A percentile compares a stretch with the other conserved stretches of the same genome.
Conservation (phyloP, 108 stramenopile species). For the Phaeodactylum tricornutum region DNA sequence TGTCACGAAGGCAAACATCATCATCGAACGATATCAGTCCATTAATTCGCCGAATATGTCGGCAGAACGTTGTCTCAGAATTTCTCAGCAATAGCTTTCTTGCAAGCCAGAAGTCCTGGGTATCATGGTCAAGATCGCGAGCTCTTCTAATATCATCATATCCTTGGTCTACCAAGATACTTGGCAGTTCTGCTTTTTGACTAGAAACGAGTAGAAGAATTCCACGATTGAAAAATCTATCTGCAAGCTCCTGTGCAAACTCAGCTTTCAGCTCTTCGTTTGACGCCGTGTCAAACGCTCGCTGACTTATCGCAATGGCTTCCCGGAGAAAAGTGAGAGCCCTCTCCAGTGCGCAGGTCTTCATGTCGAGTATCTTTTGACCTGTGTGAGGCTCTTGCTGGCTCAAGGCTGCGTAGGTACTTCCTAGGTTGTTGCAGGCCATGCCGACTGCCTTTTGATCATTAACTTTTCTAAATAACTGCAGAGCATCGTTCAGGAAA, state of each 20-base stretch:
- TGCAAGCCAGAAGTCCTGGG: conserved; percentile 30
- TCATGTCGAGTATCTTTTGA: conserved; percentile 9
- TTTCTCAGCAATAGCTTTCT: conserved; percentile 21
- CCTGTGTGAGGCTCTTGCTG: no score
- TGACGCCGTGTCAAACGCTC: conserved; percentile 25
- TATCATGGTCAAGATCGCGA: conserved; percentile 25
- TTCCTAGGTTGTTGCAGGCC: conserved; percentile 52
- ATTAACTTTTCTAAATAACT: conserved; percentile 37
- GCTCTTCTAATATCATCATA: conserved; percentile 1
- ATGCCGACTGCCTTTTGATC: conserved; percentile 55
- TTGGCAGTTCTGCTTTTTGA: conserved; percentile 21
- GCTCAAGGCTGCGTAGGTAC: conserved; percentile 33
- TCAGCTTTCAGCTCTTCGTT: conserved; percentile 14
- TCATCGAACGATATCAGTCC: conserved; percentile 22
- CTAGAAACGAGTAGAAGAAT: conserved; percentile 32
- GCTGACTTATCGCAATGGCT: conserved; percentile 28
- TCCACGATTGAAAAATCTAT: conserved; percentile 56
- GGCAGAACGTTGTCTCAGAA: conserved; percentile 25
- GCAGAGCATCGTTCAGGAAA: conserved; percentile 35
- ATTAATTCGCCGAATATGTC: conserved; percentile 30
- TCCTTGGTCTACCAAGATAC: conserved; percentile 11
- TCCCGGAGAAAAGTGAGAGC: conserved; percentile 6
- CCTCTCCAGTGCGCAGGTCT: not conserved
- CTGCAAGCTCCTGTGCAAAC: conserved; percentile 43
- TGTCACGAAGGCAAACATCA: conserved; percentile 23